These are phyloP conservation scores for Orbilia ellipsospora DNA, from an alignment of 2,329 filamentous ascomycete genomes.

Conservation along the genomic window DNA sequence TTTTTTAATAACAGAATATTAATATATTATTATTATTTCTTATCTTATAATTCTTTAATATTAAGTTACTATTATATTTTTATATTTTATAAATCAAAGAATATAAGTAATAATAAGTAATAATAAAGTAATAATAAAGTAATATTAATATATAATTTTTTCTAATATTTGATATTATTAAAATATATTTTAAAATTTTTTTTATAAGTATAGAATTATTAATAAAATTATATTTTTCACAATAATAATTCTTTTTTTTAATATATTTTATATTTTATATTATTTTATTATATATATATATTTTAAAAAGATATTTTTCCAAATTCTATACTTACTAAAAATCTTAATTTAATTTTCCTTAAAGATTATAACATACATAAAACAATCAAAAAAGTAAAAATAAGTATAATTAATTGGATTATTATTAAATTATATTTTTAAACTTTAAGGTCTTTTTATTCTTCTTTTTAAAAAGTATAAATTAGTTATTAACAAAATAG, in stretches of 20 bases:
- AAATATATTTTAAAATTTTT: background rate
- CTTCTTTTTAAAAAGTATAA: background rate
- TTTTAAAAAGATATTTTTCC: background rate
- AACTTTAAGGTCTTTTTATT: background rate
- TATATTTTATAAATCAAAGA: background rate
- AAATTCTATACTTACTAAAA: background rate
- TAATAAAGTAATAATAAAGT: background rate
- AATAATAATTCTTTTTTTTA: background rate
- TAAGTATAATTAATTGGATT: conserved; percentile 3
- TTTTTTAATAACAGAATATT: background rate
- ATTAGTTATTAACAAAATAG: background rate
- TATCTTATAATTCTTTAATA: background rate
- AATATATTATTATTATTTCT: background rate
- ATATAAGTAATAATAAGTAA: background rate
- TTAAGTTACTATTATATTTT: background rate
- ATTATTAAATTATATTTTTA: background rate
- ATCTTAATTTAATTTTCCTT: background rate
- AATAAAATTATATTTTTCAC: conserved; percentile 6
- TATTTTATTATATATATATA: background rate
- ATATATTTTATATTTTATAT: conserved; percentile 8
- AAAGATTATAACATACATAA: background rate
- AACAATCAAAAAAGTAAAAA: background rate
- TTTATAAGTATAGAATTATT: conserved; percentile 4
- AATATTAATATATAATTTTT: background rate
- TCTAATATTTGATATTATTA: background rate